Conservation (phyloP, 306 rosid genomes). For the Inga leiocalycina region DNA sequence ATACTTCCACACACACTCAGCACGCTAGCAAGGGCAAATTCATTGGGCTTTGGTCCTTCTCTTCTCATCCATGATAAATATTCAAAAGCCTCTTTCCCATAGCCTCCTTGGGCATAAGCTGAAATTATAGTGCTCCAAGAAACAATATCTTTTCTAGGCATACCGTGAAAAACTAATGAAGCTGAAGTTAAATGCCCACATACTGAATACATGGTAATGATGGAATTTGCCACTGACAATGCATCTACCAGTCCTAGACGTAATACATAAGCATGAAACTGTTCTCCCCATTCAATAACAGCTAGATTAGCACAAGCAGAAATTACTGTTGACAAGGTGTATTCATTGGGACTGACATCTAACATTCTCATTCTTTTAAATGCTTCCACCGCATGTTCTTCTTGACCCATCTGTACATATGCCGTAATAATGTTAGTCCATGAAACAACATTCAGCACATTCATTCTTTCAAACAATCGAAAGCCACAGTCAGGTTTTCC, state of each 20-base stretch:
- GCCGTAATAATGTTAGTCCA: constrained; percentile 73
- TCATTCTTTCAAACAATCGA: constrained; percentile 62
- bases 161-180: constrained; percentile 54
- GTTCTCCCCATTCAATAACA: constrained; percentile 62
- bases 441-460: constrained; percentile 70
- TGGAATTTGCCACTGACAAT: constrained; percentile 71
- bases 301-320: constrained; percentile 72
- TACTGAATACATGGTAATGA: constrained; percentile 68
- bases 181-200: constrained; percentile 65
- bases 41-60: constrained; percentile 72
- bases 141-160: constrained; percentile 65
- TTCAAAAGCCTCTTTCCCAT: constrained; percentile 68
- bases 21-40: constrained; percentile 72
- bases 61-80: constrained; percentile 75
- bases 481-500: constrained; percentile 64
- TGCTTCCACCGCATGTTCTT: constrained; percentile 57
- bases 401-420: constrained; percentile 56
- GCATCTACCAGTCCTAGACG: constrained; percentile 52
- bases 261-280: constrained; percentile 64
- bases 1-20: constrained; percentile 77
- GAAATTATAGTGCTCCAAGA: constrained; percentile 88
- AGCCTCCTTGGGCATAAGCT: constrained; percentile 76
- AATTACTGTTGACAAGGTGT: constrained; percentile 68
- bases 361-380: constrained; percentile 66
- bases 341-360: constrained; percentile 66